Evolutionary conservation across 306 rosid species (phyloP), one percentile per base, ranked within the genome.

Genomic region (Mucuna pruriens): DNA sequence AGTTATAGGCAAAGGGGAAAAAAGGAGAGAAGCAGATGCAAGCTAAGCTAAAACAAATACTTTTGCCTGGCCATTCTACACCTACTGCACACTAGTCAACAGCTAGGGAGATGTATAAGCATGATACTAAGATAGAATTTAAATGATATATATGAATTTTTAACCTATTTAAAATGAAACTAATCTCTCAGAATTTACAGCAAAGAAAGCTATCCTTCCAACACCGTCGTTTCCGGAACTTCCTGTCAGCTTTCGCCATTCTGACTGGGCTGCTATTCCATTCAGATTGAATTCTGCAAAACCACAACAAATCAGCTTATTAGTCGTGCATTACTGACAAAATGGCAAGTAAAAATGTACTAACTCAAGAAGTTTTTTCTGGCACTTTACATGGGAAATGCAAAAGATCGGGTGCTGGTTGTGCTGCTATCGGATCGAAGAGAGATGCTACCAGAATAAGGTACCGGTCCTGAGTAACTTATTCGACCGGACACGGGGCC

Each of bases 401-500:
- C 99, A 25, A 96, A 96, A 57, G 99, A 96, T 7, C 97, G 97
- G 0, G 97, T 89, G 97, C 99, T 96, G 6, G 97, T 91, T 7
- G 97, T 88, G 89, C 99, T 96, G 92, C 99, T 92, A 38, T 96
- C 99, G 0, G 99, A 96, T 65, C 99, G 91, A 63, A 85, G 91
- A 65, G 99, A 96, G 74, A 96, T 76, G 80, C 94, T 96, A 51
- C 97, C 99, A 0, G 98, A 95, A 83, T 90, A 90, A 38, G 93
- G 87, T 71, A 92, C 81, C 0, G 90, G 89, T 16, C 93, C 97
- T 0, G 98, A 86, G 76, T 76, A 87, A 58, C 83, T 86, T 71
- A 93, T 74, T 3, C 87, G 87, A 51, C 91, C 85, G 0, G 89
- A 84, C 42, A 81, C 39, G 4, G 88, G 77, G 48, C 87, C 90